Base-by-base conservation (phyloP, 2,329 filamentous ascomycete genomes). In the Aspergillus thermomutatus region DNA sequence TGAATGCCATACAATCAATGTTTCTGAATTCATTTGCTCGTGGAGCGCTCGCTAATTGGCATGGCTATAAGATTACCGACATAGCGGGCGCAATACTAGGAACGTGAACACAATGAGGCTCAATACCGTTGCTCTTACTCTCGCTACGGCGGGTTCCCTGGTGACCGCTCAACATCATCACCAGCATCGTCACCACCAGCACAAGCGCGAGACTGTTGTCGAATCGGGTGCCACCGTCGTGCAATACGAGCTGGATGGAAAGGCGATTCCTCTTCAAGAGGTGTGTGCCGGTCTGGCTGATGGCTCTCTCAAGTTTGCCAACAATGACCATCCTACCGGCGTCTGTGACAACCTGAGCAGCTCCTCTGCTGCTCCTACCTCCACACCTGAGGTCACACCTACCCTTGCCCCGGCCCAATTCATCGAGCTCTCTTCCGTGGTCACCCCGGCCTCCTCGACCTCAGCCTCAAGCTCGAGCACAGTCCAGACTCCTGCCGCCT, bases 201-300 rank as follows among this genome's bases (percentile, higher is more conserved):
- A 74, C 54, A 73, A 74, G 66, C 77, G 76, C 19, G 75, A 77
- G 37, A 75, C 75, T 57, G 77, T 78, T 21, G 75, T 80, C 53
- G 82, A 84, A 51, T 78, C 82, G 43, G 84, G 82, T 45, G 82
- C 87, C 31, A 87, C 85, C 52, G 83, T 87, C 64, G 84, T 87
- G 55, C 82, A 88, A 55, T 97, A 92, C 76, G 82, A 88, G 70
- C 78, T 92, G 53, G 84, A 88, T 59, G 88, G 87, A 49, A 48
- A 71, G 57, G 8, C 54, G 23, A 67, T 73, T 55, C 58, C 58
- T 53, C 53, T 61, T 25, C 75, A 82, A 0, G 83, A 91, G 58
- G 91, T 91, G 53, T 82, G 88, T 76, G 71, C 83, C 54, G 91
- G 91, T 62, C 82, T 97, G 65, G 77, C 82, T 56, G 83, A 87